Conservation (phyloP, 108 stramenopile species). For the Chaetoceros muelleri region DNA sequence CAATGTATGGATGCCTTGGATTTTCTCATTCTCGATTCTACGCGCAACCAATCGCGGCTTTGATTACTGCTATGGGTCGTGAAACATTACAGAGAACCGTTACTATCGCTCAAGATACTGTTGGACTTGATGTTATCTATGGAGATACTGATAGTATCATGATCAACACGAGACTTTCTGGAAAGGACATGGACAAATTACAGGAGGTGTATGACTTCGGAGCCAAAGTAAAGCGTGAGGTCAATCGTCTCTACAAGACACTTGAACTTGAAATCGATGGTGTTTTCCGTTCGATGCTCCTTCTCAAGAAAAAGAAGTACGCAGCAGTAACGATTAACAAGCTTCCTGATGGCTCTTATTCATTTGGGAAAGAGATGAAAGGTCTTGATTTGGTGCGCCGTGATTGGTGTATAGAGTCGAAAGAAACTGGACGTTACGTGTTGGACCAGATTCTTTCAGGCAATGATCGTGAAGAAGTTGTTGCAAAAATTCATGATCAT, state of each 20-base stretch:
- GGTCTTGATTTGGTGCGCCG: conserved; percentile 98
- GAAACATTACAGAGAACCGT: conserved; percentile 96
- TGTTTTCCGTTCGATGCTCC: conserved; percentile 91
- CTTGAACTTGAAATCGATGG: conserved; percentile 98
- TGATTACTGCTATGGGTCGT: conserved; percentile 96
- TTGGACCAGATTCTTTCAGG: conserved; percentile 91
- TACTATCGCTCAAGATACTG: conserved; percentile 82
- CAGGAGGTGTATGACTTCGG: conserved; percentile 65
- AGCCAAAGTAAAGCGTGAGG: conserved; percentile 88
- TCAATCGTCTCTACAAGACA: conserved; percentile 95
- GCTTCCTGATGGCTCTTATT: conserved; percentile 51
- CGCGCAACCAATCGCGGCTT: conserved; percentile 96
- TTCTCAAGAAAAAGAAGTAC: conserved; percentile 99
- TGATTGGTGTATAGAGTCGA: conserved; percentile 98
- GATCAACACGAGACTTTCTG: conserved; percentile 92
- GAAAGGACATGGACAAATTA: conserved; percentile 43
- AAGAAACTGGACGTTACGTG: conserved; percentile 87
- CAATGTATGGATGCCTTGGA: conserved; percentile 99
- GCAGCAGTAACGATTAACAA: conserved; percentile 85
- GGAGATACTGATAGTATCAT: conserved; percentile 99
- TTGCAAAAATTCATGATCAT: conserved; percentile 82
- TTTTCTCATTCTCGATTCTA: conserved; percentile 95
- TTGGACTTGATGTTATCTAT: conserved; percentile 98
- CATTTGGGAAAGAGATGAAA: conserved; percentile 78
- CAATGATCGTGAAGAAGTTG: conserved; percentile 80